These are phyloP conservation scores for Rhodotorula sp. DNA, from an alignment of 1,284 basidiomycete species.

Conservation along the genomic window DNA sequence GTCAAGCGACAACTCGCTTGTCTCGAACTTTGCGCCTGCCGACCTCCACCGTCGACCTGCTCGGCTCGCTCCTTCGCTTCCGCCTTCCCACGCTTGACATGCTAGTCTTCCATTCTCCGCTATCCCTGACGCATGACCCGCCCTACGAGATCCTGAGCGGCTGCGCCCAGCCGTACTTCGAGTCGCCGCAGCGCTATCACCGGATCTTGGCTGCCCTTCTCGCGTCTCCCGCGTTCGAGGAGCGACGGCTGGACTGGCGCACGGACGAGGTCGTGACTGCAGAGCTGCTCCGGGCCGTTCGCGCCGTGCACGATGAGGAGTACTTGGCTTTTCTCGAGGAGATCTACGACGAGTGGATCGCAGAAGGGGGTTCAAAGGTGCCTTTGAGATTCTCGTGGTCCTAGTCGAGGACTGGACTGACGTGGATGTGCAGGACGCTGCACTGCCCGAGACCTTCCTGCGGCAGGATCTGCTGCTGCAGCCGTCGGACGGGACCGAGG, in stretches of 20 bases:
- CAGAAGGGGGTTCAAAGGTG: conserved; percentile 50
- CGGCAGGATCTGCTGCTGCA: conserved; percentile 43
- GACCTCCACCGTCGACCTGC: background rate
- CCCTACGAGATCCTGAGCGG: conserved; percentile 51
- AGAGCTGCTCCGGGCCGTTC: conserved; percentile 24
- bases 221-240: background rate
- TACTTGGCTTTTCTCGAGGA: conserved; percentile 49
- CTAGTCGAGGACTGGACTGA: background rate
- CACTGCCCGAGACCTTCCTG: conserved; percentile 52
- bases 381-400: background rate
- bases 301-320: conserved; percentile 46
- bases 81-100: background rate
- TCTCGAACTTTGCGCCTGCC: fast-evolving
- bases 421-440: conserved; percentile 43
- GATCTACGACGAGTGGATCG: conserved; percentile 50
- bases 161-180: conserved; percentile 47
- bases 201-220: conserved; percentile 47
- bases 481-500: background rate
- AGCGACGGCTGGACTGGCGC: conserved; percentile 21
- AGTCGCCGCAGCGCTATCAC: conserved; percentile 49
- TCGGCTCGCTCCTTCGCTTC: background rate
- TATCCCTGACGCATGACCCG: conserved; percentile 47
- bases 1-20: background rate
- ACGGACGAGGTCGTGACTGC: conserved; percentile 16
- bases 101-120: conserved; percentile 22